These are phyloP conservation scores for Trametes cingulata DNA, from an alignment of 768 basidiomycete genomes.

Conservation along the genomic window DNA sequence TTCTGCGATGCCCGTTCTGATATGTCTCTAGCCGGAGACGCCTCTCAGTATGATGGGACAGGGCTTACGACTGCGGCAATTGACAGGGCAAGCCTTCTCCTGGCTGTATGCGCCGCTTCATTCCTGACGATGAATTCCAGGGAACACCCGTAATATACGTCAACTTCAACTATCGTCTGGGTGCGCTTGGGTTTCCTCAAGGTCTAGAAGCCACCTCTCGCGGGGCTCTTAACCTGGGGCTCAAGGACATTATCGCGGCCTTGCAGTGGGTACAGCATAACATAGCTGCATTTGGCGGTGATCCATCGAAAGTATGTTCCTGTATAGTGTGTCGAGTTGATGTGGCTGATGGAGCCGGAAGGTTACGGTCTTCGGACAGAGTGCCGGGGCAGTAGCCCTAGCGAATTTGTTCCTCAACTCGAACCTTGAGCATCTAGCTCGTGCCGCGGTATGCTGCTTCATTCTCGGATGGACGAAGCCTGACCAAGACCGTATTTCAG, in stretches of 20 bases:
- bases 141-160: constrained; percentile 43
- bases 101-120: background rate
- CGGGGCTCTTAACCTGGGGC: constrained; percentile 54
- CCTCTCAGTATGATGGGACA: constrained; percentile 3
- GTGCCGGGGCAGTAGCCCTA: constrained; percentile 41
- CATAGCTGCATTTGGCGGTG: constrained; percentile 65
- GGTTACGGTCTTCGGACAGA: constrained; percentile 42
- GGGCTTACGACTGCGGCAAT: background rate
- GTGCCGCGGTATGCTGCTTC: constrained; percentile 23
- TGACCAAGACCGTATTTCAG: constrained; percentile 23
- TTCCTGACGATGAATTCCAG: background rate
- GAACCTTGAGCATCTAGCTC: constrained; percentile 25
- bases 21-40: background rate
- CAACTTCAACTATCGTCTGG: constrained; percentile 52
- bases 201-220: constrained; percentile 42
- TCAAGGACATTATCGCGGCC: constrained; percentile 78
- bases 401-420: constrained; percentile 34
- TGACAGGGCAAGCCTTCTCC: background rate
- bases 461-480: background rate
- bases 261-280: constrained; percentile 67
- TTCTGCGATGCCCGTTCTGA: too few relatives aligned
- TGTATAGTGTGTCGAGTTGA: background rate
- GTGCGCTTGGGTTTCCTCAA: constrained; percentile 49
- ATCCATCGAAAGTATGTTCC: constrained; percentile 40
- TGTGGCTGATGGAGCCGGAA: background rate